A percentile compares a stretch with the other conserved stretches of the same genome.
These are phyloP conservation scores for Irpex lacteus DNA, from an alignment of 1,284 basidiomycete species.

Conservation along the genomic window DNA sequence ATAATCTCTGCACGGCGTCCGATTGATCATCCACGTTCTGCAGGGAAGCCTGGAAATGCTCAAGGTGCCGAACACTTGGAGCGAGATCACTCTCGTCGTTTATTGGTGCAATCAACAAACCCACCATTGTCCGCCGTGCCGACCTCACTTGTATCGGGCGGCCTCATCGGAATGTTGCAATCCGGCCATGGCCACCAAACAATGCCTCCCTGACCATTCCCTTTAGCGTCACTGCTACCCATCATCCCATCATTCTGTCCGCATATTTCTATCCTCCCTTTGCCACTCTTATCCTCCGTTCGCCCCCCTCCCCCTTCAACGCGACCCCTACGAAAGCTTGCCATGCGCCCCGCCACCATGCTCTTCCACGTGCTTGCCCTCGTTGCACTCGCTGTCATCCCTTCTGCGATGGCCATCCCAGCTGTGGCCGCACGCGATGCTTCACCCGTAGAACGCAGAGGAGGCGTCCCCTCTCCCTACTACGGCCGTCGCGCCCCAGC, in stretches of 20 bases:
- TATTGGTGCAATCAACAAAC: background rate
- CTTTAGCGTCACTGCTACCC: background rate
- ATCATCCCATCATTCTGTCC: background rate
- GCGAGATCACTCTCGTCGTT: no score
- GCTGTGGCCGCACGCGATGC: slow-evolving; percentile 11
- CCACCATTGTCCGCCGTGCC: background rate
- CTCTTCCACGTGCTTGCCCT: slow-evolving; percentile 9
- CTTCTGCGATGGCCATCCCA: slow-evolving; percentile 13
- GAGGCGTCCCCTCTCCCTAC: background rate
- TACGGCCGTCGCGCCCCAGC: background rate
- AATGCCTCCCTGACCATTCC: background rate
- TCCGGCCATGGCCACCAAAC: background rate
- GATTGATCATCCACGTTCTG: background rate
- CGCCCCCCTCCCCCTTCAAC: background rate
- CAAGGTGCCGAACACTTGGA: background rate
- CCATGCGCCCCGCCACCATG: slow-evolving; percentile 5
- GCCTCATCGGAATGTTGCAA: background rate
- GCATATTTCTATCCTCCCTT: background rate
- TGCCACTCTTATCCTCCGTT: background rate
- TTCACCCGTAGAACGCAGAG: background rate
- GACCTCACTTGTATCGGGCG: background rate
- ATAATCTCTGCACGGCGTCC: background rate
- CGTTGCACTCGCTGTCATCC: slow-evolving; percentile 11
- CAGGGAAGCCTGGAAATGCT: background rate
- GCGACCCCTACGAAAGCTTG: background rate